These are phyloP conservation scores for Plasmodium yoelii DNA, from an alignment of 169 alveolate species.

Conservation along the genomic window DNA sequence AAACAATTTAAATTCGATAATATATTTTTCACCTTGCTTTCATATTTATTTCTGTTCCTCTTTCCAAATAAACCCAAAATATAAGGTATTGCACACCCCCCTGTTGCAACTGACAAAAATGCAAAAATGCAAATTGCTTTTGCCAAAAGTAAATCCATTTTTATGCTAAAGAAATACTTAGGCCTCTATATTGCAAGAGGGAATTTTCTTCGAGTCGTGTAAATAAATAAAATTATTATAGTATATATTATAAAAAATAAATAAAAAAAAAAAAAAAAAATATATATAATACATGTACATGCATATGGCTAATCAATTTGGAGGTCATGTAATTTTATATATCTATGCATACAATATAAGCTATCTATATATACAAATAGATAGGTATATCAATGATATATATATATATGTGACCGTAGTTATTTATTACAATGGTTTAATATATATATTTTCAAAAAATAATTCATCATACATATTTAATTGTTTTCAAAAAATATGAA, in stretches of 20 bases:
- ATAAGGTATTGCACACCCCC: slow-evolving; percentile 55
- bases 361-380: no score
- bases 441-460: not conserved
- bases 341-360: no score
- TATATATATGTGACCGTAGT: no score
- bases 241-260: no score
- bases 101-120: slow-evolving; percentile 50
- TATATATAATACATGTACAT: no score
- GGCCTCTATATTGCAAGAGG: not conserved
- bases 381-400: no score
- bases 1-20: slow-evolving; percentile 53
- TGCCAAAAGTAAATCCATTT: slow-evolving; percentile 46
- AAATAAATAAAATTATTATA: no score
- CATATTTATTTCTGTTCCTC: slow-evolving; percentile 15
- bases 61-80: slow-evolving; percentile 31
- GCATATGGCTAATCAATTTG: no score
- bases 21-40: slow-evolving; percentile 17
- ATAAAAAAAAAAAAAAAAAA: no score
- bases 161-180: not conserved
- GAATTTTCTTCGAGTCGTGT: not conserved
- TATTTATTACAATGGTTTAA: no score
- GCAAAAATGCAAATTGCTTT: slow-evolving; percentile 54
- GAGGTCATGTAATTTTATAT: no score
- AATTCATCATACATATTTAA: slow-evolving; percentile 1
- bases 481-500: slow-evolving; percentile 1